Conservation (phyloP, 345 rosid species). For the Hevea brasiliensis region DNA sequence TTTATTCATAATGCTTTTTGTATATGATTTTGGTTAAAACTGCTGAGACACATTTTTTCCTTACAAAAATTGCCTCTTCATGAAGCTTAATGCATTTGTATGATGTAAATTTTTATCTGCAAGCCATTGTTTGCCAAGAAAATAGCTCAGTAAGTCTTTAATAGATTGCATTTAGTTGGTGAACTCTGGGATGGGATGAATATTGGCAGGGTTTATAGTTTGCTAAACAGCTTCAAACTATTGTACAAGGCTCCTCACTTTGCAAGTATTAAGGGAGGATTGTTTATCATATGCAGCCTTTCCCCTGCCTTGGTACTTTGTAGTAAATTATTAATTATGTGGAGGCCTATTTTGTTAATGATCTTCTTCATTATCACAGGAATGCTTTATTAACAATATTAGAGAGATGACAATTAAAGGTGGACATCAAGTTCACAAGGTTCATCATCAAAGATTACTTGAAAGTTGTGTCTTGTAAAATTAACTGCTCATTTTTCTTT, state of each 20-base stretch:
- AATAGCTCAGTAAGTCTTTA: background rate
- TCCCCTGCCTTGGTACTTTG: background rate
- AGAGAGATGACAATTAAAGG: background rate
- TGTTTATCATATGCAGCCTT: no score
- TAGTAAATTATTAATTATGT: background rate
- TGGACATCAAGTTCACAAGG: background rate
- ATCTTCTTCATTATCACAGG: background rate
- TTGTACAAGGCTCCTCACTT: no score
- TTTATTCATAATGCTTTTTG: background rate
- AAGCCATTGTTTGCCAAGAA: background rate
- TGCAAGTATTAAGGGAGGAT: background rate
- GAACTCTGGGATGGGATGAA: background rate
- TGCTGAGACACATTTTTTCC: background rate
- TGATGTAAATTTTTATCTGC: background rate
- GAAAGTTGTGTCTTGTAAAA: background rate
- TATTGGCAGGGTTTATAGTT: no score
- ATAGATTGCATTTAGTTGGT: background rate
- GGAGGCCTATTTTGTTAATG: background rate
- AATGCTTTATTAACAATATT: background rate
- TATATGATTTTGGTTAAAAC: background rate
- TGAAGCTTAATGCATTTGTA: background rate
- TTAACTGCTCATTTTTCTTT: background rate
- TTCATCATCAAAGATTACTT: background rate
- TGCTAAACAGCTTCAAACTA: no score
- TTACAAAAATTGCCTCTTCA: background rate